Evolutionary conservation across 495 filamentous ascomycete species (phyloP).

Genomic region (Trichodelitschia bisporula): DNA sequence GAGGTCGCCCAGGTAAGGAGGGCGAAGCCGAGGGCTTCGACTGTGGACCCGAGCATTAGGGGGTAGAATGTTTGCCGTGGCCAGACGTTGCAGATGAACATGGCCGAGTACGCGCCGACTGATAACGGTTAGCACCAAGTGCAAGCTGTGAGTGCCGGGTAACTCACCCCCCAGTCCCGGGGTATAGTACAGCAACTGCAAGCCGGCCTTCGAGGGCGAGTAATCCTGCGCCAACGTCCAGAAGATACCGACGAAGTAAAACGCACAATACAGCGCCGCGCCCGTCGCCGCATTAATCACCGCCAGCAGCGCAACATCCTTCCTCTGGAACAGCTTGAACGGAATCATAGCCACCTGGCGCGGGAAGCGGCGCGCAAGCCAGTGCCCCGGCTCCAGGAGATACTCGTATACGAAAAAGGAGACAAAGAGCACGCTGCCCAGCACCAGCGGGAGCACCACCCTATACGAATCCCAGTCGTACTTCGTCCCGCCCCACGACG

Average conservation of each 20-base stretch:
- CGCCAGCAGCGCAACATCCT: constrained; percentile 27
- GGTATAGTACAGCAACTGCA: constrained; percentile 24
- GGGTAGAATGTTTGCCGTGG: constrained; percentile 28
- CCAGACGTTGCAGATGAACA: constrained; percentile 28
- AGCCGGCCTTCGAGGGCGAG: constrained; percentile 21
- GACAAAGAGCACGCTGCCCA: constrained; percentile 22
- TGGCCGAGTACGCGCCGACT: constrained; percentile 25
- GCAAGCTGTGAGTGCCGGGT: neutral
- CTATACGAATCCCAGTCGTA: constrained; percentile 26
- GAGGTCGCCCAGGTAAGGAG: constrained; percentile 24
- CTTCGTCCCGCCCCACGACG: constrained; percentile 31
- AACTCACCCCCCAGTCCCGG: constrained; percentile 17
- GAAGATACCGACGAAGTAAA: constrained; percentile 37
- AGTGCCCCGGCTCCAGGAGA: constrained; percentile 22
- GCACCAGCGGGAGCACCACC: constrained; percentile 26
- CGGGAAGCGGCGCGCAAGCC: constrained; percentile 20
- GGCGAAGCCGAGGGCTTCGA: constrained; percentile 21
- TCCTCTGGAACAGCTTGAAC: constrained; percentile 21
- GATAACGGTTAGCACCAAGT: neutral
- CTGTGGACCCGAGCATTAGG: constrained; percentile 22
- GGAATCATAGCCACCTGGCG: constrained; percentile 29
- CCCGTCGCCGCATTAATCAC: constrained; percentile 24
- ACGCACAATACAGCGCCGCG: constrained; percentile 25
- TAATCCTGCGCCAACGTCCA: constrained; percentile 27
- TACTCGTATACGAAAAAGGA: constrained; percentile 29